A percentile compares a stretch with the other conserved stretches of the same genome.
Conservation (phyloP, 192 early-diverging fungal species). For the Chytriomyces hyalinus region DNA sequence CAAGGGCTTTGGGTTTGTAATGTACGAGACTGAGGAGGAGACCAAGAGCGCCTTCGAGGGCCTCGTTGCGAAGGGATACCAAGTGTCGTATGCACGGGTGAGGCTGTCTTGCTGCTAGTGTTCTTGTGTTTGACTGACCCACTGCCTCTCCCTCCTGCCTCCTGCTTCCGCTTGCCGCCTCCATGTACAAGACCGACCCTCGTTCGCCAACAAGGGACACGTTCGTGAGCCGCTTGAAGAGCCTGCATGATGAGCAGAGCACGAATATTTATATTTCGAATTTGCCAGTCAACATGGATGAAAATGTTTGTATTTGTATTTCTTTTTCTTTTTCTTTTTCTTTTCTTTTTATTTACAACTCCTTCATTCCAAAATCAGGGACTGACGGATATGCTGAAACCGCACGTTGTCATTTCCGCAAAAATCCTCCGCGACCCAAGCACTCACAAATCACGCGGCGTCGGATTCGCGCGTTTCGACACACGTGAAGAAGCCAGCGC, state of each 20-base stretch:
- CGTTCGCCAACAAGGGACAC: slow-evolving; percentile 27
- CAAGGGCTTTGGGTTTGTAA: slow-evolving; percentile 88
- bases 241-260: slow-evolving; percentile 75
- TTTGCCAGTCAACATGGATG: slow-evolving; percentile 72
- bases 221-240: slow-evolving; percentile 42
- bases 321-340: not conserved
- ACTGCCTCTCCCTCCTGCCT: not conserved
- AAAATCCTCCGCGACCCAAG: slow-evolving; percentile 73
- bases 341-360: too few species aligned
- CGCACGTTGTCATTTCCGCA: slow-evolving; percentile 70
- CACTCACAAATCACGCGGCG: slow-evolving; percentile 71
- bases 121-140: not conserved
- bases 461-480: slow-evolving; percentile 80
- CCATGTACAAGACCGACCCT: slow-evolving; percentile 7
- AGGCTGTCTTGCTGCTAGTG: slow-evolving; percentile 4
- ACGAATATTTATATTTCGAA: slow-evolving; percentile 85
- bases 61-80: slow-evolving; percentile 66
- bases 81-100: slow-evolving; percentile 75
- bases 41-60: slow-evolving; percentile 73
- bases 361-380: slow-evolving; percentile 22
- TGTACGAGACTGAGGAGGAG: slow-evolving; percentile 74
- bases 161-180: not conserved
- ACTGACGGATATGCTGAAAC: slow-evolving; percentile 70
- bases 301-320: slow-evolving; percentile 60
- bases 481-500: slow-evolving; percentile 70